Conservation (phyloP, 2,329 filamentous ascomycete species). For the Hirsutella rhossiliensis region DNA sequence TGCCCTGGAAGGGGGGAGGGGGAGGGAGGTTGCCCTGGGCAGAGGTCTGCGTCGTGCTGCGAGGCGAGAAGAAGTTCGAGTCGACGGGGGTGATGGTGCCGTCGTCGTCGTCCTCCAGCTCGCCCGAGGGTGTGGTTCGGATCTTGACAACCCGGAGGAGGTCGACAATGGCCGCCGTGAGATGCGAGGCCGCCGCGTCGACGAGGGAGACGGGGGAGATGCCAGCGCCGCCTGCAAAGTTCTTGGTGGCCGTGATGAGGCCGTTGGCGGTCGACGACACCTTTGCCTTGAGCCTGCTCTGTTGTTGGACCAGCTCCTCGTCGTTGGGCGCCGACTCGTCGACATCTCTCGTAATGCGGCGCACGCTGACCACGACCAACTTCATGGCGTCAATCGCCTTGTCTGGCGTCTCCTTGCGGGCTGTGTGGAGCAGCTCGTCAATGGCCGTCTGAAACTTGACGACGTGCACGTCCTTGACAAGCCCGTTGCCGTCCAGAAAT, state of each 20-base stretch:
- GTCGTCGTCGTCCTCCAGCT: constrained; percentile 70
- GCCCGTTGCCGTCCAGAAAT: constrained; percentile 58
- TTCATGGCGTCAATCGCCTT: constrained; percentile 80
- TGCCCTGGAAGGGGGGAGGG: constrained; percentile 45
- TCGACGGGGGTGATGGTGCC: constrained; percentile 53
- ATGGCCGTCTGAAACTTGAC: constrained; percentile 92
- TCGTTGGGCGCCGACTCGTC: constrained; percentile 43
- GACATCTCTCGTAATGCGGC: constrained; percentile 75
- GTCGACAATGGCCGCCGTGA: constrained; percentile 77
- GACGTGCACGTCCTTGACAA: constrained; percentile 84
- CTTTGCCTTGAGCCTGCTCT: constrained; percentile 61
- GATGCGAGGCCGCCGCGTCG: constrained; percentile 84
- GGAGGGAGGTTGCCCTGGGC: constrained; percentile 31
- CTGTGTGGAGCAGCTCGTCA: constrained; percentile 74
- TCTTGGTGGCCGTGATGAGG: constrained; percentile 87
- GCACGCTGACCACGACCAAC: constrained; percentile 67
- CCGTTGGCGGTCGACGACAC: constrained; percentile 94
- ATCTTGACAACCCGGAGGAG: constrained; percentile 78
- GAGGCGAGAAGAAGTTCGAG: constrained; percentile 56
- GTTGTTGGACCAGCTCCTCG: constrained; percentile 42
- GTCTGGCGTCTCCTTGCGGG: constrained; percentile 60
- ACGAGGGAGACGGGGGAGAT: constrained; percentile 87
- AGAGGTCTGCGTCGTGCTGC: constrained; percentile 26
- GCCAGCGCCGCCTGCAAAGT: constrained; percentile 71
- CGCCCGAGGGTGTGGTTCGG: constrained; percentile 57